Conservation (phyloP, 345 rosid genomes). For the Hibiscus tridactylites region DNA sequence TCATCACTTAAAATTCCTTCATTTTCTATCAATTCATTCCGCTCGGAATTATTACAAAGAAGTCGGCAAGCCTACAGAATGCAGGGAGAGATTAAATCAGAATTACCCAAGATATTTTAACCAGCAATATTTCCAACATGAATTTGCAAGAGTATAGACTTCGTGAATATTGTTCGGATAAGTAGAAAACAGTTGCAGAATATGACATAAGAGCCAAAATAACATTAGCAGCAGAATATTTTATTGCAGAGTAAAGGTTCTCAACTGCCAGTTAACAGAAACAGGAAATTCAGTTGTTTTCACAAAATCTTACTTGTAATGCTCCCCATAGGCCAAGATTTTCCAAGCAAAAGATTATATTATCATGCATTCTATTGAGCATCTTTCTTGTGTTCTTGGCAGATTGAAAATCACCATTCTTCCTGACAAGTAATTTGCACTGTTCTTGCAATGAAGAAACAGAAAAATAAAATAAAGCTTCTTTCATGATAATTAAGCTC, state of each 20-base stretch:
- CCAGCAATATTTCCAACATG: not conserved
- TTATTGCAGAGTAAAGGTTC: not conserved
- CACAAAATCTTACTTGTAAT: conserved; percentile 43
- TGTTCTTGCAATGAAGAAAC: conserved; percentile 31
- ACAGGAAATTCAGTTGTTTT: conserved; percentile 5
- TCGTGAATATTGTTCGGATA: not conserved
- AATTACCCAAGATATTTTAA: not conserved
- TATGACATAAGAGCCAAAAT: not conserved
- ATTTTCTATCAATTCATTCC: conserved; percentile 44
- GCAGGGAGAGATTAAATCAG: not conserved
- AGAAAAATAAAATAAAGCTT: conserved; percentile 11
- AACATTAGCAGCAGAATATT: not conserved
- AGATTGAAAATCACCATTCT: conserved; percentile 36
- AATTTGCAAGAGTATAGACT: not conserved
- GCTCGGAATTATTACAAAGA: conserved; percentile 47
- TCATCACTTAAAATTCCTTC: conserved; percentile 41
- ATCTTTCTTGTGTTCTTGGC: conserved; percentile 44
- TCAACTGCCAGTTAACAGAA: not conserved
- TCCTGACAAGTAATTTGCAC: conserved; percentile 53
- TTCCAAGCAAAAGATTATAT: conserved; percentile 49
- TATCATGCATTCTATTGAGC: conserved; percentile 63
- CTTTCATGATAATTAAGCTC: conserved; percentile 14
- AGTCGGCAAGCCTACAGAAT: conserved; percentile 57
- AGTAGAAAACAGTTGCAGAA: not conserved
- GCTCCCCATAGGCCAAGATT: conserved; percentile 88